Evolutionary conservation across 345 rosid species (phyloP).

Genomic region (Salix koriyanagi): DNA sequence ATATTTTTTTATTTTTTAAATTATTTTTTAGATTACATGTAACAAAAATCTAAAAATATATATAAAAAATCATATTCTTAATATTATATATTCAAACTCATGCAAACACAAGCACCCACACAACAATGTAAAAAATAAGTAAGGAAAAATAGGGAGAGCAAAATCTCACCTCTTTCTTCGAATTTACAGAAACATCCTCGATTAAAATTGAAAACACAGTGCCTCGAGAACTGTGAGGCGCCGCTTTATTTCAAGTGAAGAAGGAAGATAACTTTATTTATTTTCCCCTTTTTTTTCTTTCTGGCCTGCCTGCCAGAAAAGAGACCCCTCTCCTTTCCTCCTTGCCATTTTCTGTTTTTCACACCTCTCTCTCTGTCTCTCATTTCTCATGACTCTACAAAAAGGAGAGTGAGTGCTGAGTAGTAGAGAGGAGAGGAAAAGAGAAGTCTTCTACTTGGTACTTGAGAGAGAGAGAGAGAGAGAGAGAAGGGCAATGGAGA

Average conservation of each 20-base stretch:
- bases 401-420: neutral
- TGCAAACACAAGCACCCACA: too few species aligned
- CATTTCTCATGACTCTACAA: neutral
- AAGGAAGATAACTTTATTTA: neutral
- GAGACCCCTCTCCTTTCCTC: neutral
- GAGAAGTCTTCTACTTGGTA: neutral
- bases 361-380: neutral
- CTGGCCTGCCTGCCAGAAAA: neutral
- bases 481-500: slow-evolving; percentile 57
- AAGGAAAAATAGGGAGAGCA: too few species aligned
- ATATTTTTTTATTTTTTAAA: too few species aligned
- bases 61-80: too few species aligned
- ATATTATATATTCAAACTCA: too few species aligned
- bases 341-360: neutral
- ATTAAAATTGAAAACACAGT: neutral
- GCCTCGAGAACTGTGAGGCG: neutral
- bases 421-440: neutral
- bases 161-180: neutral
- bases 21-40: too few species aligned
- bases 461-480: slow-evolving; percentile 1
- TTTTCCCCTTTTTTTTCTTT: neutral
- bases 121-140: too few species aligned
- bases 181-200: slow-evolving; percentile 9
- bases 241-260: slow-evolving; percentile 9
- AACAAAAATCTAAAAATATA: too few species aligned